Evolutionary conservation across 2,329 filamentous ascomycete genomes (phyloP).

Genomic region (Scedosporium minutisporum): DNA sequence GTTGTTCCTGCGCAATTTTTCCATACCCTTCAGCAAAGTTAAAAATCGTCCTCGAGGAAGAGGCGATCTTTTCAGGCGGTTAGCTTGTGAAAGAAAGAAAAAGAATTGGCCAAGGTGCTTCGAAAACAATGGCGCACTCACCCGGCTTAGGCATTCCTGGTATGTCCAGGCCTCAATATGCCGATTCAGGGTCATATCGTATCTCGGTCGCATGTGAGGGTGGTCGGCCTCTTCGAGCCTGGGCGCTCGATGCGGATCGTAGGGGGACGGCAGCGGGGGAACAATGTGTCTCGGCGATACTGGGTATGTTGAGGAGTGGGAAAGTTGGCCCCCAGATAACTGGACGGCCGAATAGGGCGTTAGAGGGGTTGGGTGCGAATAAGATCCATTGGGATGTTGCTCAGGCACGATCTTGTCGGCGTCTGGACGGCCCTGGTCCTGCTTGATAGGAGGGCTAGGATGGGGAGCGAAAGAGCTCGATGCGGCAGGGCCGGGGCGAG

Average conservation of each 20-base stretch:
- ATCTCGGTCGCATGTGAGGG: slow-evolving; percentile 27
- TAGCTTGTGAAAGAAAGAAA: not conserved
- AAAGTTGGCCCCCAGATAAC: slow-evolving; percentile 21
- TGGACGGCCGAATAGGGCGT: not conserved
- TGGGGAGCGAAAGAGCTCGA: slow-evolving; percentile 27
- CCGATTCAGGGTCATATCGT: slow-evolving; percentile 35
- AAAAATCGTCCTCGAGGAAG: slow-evolving; percentile 41
- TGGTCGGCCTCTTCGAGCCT: slow-evolving; percentile 38
- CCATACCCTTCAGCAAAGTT: slow-evolving; percentile 49
- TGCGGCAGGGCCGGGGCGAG: slow-evolving; percentile 27
- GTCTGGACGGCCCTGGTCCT: slow-evolving; percentile 26
- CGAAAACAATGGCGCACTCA: slow-evolving; percentile 23
- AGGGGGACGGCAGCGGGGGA: slow-evolving; percentile 32
- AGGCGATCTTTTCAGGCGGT: slow-evolving; percentile 32
- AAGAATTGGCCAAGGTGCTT: not conserved
- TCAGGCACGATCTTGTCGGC: slow-evolving; percentile 26
- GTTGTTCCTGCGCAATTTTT: slow-evolving; percentile 45
- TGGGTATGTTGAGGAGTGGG: slow-evolving; percentile 32
- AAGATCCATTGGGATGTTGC: slow-evolving; percentile 26
- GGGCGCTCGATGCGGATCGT: slow-evolving; percentile 33
- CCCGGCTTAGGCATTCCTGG: slow-evolving; percentile 39
- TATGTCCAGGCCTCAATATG: slow-evolving; percentile 46
- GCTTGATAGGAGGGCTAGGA: slow-evolving; percentile 32
- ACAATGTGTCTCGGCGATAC: slow-evolving; percentile 40
- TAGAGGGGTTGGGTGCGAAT: slow-evolving; percentile 13